Base-by-base conservation (phyloP, 768 basidiomycete species). In the Suillus paluster region DNA sequence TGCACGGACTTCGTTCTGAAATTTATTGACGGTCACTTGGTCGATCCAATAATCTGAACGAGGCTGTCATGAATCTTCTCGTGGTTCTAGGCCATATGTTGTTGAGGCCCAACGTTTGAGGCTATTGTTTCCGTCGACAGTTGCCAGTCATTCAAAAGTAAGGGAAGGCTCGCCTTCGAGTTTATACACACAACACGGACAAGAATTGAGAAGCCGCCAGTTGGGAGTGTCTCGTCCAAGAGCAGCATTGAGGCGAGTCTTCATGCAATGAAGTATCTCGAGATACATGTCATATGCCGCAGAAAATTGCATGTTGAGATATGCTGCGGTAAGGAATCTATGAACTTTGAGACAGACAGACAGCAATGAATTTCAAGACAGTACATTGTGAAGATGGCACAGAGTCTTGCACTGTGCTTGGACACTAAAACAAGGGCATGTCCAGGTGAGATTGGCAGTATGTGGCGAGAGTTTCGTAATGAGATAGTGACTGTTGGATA, bases 211-310 rank as follows among this genome's bases (percentile, higher is more conserved):
- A 3, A 58, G 33, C 6, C 59, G 58, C 65, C 62, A 66, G 44
- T 66, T 52, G 23, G 65, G 63, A 10, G 7, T 50, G 44, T 64
- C 41, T n/a, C 56, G 45, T 12, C 30, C 30, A 30, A 30, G 30
- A 30, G 30, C 30, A 30, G 30, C 30, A 30, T 62, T 53, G 19
- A 66, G 56, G 10, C 17, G 53, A 19, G 25, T 8, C 3, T 64
- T 10, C 4, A 66, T 59, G 19, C 30, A 25, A 10, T 54, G 23
- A 19, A 57, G 30, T 15, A 66, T 55, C 17, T 60, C 59, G 17
- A 66, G 38, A 27, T 66, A 66, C 3, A 21, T 19, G 27, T 66
- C 65, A 61, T 57, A 64, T 27, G 65, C 65, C 14, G 45, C 33
- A 45, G 39, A 42, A 5, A 58, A 42, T 41, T 58, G 57, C 9